Evolutionary conservation across 768 basidiomycete genomes (phyloP), one percentile per base, ranked within the genome.

Genomic region (Clitopilus passeckerianus): DNA sequence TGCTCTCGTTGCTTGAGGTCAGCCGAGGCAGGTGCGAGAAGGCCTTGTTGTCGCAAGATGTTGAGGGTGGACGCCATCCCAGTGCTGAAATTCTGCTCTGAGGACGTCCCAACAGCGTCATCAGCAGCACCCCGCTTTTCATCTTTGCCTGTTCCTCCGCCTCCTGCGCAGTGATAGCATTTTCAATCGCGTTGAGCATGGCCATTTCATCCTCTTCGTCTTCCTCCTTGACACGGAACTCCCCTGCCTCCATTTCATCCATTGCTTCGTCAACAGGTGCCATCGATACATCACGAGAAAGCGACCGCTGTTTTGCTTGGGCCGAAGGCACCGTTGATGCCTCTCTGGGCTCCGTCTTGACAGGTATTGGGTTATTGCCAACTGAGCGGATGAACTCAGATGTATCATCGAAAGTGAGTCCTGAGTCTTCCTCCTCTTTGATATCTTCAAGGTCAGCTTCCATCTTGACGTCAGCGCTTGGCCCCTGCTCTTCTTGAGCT

Each of bases 301-400:
- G 73, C 5, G 84, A 77, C 22, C 66, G 71, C 34, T 71, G 68
- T 50, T 74, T 70, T 9, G 70, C 65, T 24, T 63, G 34, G 24
- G 64, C 62, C n/a, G 67, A 63, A 50, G 71, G 67, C 5, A 61
- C 63, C 7, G 63, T 30, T 18, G 71, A 55, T 1, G 68, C 59
- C 65, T 80, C 80, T 56, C 67, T 74, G 6, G 71, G 78, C 66
- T 83, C 85, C 34, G 66, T 68, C 65, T 88, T 77, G 41, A 77
- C 73, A 5, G 46, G 46, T 1, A 81, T 70, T 0, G 87, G 86
- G 63, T 86, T 84, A 62, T 85, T 86, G 1, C 86, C 85, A 53
- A 93, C 91, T 15, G 86, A 87, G 16, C 95, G 86, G 41, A 98
- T 92, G 64, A 99, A 99, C 71, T 98, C 96, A 0, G 94, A 93